Percentiles rank a stretch among this genome's conserved stretches.
Evolutionary conservation across 805 yeast species (phyloP).

Genomic region (Saccharomyces kudriavzevii): DNA sequence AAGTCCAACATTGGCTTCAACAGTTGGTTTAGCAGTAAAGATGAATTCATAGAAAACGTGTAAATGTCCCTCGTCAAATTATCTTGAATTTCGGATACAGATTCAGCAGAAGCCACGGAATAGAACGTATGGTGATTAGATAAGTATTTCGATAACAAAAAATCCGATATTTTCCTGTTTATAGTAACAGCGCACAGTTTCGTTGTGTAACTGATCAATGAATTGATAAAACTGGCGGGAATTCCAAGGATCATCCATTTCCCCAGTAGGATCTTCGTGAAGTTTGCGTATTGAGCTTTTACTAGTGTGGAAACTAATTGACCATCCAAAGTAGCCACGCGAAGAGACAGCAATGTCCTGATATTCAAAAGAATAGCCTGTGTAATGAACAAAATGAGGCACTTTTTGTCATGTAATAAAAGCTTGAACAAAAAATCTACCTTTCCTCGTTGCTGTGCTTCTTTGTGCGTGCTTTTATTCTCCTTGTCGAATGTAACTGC

Average conservation of each 20-base stretch:
- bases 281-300: constrained; percentile 55
- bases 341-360: constrained; percentile 67
- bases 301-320: constrained; percentile 73
- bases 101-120: constrained; percentile 15
- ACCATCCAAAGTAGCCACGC: constrained; percentile 84
- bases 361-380: constrained; percentile 55
- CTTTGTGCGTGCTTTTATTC: background rate
- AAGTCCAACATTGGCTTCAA: constrained; percentile 79
- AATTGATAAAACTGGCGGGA: constrained; percentile 77
- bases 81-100: constrained; percentile 21
- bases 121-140: constrained; percentile 40
- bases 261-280: constrained; percentile 49
- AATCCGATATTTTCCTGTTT: constrained; percentile 55
- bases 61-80: constrained; percentile 66
- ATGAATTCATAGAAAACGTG: constrained; percentile 60
- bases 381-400: constrained; percentile 31
- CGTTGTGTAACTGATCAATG: constrained; percentile 56
- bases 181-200: constrained; percentile 49
- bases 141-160: constrained; percentile 60
- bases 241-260: constrained; percentile 80
- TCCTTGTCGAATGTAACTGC: constrained; percentile 3
- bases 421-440: constrained; percentile 20
- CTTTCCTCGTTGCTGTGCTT: constrained; percentile 2
- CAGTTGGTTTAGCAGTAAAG: constrained; percentile 72
- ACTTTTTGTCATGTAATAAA: constrained; percentile 23